Evolutionary conservation across 2,329 filamentous ascomycete genomes (phyloP).

Genomic region (Knufia fluminis): DNA sequence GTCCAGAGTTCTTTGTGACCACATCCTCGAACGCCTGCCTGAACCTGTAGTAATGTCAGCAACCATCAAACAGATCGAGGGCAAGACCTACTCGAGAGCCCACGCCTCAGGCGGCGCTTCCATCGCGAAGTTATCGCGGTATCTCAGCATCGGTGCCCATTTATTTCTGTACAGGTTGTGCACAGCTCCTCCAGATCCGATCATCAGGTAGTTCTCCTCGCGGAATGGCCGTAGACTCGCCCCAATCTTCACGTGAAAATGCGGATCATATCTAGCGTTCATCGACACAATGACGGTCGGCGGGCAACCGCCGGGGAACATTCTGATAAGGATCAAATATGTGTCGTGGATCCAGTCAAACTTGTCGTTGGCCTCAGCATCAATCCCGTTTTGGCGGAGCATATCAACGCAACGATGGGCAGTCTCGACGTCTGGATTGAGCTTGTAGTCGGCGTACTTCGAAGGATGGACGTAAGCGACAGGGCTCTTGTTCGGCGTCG

Average conservation of each 20-base stretch:
- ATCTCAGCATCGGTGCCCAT: constrained; percentile 56
- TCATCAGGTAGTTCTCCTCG: constrained; percentile 47
- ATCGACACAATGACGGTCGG: constrained; percentile 53
- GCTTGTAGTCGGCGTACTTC: constrained; percentile 55
- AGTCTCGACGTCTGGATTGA: constrained; percentile 50
- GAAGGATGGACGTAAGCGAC: constrained; percentile 58
- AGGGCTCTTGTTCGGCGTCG: constrained; percentile 50
- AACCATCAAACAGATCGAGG: too few species aligned
- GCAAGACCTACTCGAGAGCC: constrained; percentile 57
- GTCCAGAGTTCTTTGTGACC: constrained; percentile 46
- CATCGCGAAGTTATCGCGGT: constrained; percentile 55
- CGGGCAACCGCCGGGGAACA: constrained; percentile 57
- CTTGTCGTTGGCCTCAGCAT: constrained; percentile 41
- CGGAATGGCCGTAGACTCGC: constrained; percentile 48
- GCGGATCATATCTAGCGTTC: constrained; percentile 48
- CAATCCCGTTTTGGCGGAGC: constrained; percentile 45
- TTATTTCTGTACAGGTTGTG: constrained; percentile 62
- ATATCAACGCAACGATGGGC: constrained; percentile 43
- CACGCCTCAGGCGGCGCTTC: constrained; percentile 49
- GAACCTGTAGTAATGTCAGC: constrained; percentile 31
- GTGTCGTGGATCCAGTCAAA: constrained; percentile 69
- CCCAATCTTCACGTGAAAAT: constrained; percentile 50
- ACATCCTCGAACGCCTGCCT: constrained; percentile 55
- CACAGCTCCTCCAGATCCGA: constrained; percentile 55
- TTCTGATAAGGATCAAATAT: constrained; percentile 58